phyloP scores from a whole-genome alignment of 768 basidiomycete genomes.

The Daedaleopsis nitida region DNA sequence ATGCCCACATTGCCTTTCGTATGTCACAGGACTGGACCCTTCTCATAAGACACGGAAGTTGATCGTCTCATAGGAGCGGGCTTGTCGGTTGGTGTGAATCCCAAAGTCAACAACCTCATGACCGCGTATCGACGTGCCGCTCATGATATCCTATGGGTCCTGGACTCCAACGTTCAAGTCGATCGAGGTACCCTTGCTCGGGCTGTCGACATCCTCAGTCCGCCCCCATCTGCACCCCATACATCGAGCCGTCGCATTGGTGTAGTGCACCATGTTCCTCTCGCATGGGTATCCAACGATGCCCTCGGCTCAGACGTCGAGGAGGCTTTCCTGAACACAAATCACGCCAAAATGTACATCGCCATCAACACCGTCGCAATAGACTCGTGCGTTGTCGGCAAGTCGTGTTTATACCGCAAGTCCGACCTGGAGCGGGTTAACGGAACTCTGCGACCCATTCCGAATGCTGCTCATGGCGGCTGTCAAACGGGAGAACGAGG shows the following conservation, averaged over 20 bases:
- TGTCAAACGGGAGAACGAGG: conserved; percentile 45
- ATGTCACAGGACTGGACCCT: conserved; percentile 23
- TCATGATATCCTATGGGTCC: conserved; percentile 93
- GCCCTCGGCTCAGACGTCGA: conserved; percentile 83
- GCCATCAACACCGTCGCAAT: conserved; percentile 88
- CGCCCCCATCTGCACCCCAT: conserved; percentile 38
- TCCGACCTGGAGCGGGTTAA: conserved; percentile 82
- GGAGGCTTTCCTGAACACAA: conserved; percentile 94
- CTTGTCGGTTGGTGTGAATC: conserved; percentile 86
- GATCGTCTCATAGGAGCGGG: conserved; percentile 53
- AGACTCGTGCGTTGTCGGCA: conserved; percentile 96
- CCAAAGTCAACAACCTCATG: conserved; percentile 96
- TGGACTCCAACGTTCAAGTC: conserved; percentile 92
- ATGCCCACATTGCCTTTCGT: conserved; percentile 80
- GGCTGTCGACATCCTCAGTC: conserved; percentile 75
- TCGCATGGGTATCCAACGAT: conserved; percentile 72
- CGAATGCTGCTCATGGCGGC: conserved; percentile 23
- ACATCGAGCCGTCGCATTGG: conserved; percentile 56
- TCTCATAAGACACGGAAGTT: neutral
- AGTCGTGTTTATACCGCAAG: conserved; percentile 91
- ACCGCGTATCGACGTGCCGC: conserved; percentile 78
- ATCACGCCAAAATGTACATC: conserved; percentile 97
- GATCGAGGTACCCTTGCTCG: conserved; percentile 79
- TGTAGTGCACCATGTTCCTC: conserved; percentile 95
- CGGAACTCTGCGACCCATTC: conserved; percentile 57